Conservation (phyloP, 1,139 yeast species). For the Candida tunisiensis region DNA sequence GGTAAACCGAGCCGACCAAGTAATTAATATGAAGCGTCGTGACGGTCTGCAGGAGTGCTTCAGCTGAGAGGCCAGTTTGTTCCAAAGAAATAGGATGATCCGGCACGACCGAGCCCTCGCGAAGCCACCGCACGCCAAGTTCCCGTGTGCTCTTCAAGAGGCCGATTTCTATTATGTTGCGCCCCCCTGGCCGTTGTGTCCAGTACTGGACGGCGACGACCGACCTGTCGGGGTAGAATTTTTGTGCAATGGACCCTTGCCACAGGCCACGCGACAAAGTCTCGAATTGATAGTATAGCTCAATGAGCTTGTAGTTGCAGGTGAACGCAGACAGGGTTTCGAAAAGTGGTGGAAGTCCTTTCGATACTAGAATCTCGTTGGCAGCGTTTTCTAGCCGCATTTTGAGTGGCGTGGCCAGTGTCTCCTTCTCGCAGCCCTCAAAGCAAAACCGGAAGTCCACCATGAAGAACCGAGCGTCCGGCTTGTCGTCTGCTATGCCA, state of each 20-base stretch:
- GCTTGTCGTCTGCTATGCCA: constrained; percentile 49
- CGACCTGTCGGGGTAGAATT: constrained; percentile 46
- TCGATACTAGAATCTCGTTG: constrained; percentile 37
- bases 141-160: constrained; percentile 12
- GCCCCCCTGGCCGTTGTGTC: constrained; percentile 29
- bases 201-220: constrained; percentile 55
- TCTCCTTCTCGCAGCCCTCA: constrained; percentile 14
- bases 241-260: constrained; percentile 51
- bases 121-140: constrained; percentile 1
- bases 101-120: neutral
- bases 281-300: constrained; percentile 48
- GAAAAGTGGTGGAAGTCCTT: constrained; percentile 43
- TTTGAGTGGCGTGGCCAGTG: constrained; percentile 21
- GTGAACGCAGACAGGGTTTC: constrained; percentile 56
- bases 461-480: constrained; percentile 49
- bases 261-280: constrained; percentile 41
- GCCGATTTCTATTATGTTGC: constrained; percentile 42
- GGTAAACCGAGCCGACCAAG: neutral
- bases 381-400: constrained; percentile 35
- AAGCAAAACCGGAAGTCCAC: constrained; percentile 54
- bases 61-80: neutral
- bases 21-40: neutral
- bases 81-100: neutral
- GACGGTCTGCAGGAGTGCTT: neutral
- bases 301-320: constrained; percentile 54